Evolutionary conservation across 352 stramenopile genomes (phyloP), one percentile per base, ranked within the genome.

Genomic region (Globisporangium acanthophoron): DNA sequence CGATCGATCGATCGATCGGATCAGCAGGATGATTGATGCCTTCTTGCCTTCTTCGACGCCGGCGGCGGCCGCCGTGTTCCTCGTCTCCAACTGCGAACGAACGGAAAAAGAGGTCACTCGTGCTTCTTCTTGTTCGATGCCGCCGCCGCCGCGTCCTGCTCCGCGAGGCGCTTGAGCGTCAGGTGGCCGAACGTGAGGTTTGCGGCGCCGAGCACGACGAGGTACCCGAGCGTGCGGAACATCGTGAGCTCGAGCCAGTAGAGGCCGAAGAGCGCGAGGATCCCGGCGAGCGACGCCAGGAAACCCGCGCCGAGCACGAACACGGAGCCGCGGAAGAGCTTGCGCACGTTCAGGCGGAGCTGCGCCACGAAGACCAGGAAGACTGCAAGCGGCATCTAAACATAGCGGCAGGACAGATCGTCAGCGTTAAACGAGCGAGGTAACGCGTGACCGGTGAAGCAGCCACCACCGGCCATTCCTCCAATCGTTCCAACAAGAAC

Each of bases 161-260:
- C 44, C 29, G 84, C 84, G 35, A 93, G 78, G 41, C 68, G 72
- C 70, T 90, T 89, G 58, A 94, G 74, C 65, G 85, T 90, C 39
- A 88, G 66, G 65, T 92, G 85, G 40, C 85, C 82, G 43, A 78
- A 88, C 64, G 62, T 74, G 24, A 94, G 55, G 60, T 74, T 81
- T 35, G 77, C 72, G 16, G 63, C 67, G 48, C 77, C 72, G 57
- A 94, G 58, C 39, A 88, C 72, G 16, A 66, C 75, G 43, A 94
- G 65, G 67, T 91, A 92, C 31, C 76, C 74, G 52, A 94, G 64
- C 52, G 81, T 92, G 55, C 74, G 73, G 77, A 87, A 92, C 85
- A 96, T 96, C 56, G 85, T 95, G 62, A 96, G 74, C 68, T 91
- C 73, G 49, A 94, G 73, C 88, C 88, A 96, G 78, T 95, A 96